These are phyloP conservation scores for Smittium culicis DNA, from an alignment of 371 early-diverging fungal species.

Conservation along the genomic window DNA sequence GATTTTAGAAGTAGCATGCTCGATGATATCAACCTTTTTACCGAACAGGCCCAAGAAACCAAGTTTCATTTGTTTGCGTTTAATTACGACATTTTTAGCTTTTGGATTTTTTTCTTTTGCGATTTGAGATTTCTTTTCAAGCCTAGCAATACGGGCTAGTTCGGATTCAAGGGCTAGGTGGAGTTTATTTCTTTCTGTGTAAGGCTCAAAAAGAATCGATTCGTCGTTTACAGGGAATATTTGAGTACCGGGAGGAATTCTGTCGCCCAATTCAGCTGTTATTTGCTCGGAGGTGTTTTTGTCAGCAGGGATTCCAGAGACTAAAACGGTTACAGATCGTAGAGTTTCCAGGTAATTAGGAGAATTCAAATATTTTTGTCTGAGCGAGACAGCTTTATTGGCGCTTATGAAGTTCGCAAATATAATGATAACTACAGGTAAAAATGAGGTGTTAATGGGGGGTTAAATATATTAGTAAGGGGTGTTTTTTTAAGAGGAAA, in stretches of 20 bases:
- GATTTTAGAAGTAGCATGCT: constrained; percentile 40
- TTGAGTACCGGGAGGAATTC: neutral
- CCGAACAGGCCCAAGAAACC: constrained; percentile 10
- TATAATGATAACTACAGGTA: neutral
- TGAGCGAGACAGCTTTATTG: neutral
- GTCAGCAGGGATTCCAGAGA: constrained; percentile 8
- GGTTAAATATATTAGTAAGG: neutral
- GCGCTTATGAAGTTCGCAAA: neutral
- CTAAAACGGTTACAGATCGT: constrained; percentile 5
- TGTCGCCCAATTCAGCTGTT: neutral
- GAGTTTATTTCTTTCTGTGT: constrained; percentile 6
- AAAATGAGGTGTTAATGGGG: neutral
- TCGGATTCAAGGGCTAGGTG: neutral
- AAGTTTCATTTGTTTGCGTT: neutral
- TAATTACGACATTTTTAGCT: neutral
- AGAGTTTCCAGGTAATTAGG: neutral
- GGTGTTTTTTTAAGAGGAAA: neutral
- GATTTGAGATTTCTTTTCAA: constrained; percentile 3
- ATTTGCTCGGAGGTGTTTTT: constrained; percentile 3
- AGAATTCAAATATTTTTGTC: constrained; percentile 2
- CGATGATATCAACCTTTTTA: constrained; percentile 50
- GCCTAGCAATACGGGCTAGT: neutral
- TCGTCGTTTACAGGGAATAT: constrained; percentile 3
- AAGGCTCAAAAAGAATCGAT: neutral
- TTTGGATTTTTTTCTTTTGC: neutral